These are phyloP conservation scores for Jasminum sambac DNA, from an alignment of 257 asterid genomes.

Conservation along the genomic window DNA sequence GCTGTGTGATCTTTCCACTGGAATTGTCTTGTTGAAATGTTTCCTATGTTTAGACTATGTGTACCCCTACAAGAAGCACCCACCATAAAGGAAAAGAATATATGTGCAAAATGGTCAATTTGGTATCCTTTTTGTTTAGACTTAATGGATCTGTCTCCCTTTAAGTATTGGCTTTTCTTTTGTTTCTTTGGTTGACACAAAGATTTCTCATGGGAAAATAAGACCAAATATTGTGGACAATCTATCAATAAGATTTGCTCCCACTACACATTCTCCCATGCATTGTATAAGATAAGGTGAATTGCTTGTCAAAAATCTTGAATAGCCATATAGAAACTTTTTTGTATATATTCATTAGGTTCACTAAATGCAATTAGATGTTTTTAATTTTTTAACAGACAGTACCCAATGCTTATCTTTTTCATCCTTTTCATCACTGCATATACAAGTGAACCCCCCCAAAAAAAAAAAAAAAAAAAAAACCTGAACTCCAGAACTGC, in stretches of 20 bases:
- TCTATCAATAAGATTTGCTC: constrained; percentile 41
- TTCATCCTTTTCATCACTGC: no score
- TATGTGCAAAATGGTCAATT: constrained; percentile 28
- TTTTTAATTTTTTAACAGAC: no score
- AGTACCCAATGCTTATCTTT: no score
- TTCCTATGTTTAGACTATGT: constrained; percentile 27
- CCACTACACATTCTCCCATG: constrained; percentile 29
- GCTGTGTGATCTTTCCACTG: constrained; percentile 2
- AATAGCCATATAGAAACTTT: neutral
- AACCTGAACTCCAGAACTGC: no score
- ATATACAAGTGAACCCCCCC: neutral
- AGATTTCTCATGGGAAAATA: constrained; percentile 23
- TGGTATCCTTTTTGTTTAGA: constrained; percentile 23
- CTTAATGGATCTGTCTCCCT: constrained; percentile 34
- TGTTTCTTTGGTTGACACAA: constrained; percentile 13
- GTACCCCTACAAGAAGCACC: constrained; percentile 34
- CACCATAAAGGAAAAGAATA: constrained; percentile 24
- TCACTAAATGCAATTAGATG: neutral
- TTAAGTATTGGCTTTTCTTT: neutral
- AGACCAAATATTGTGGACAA: constrained; percentile 54
- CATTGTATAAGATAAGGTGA: neutral
- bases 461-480: no score
- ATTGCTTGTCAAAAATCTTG: neutral
- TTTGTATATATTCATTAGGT: neutral
- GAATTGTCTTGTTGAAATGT: neutral